phyloP scores from a whole-genome alignment of 495 filamentous ascomycete genomes.

The Penicilliopsis zonata region DNA sequence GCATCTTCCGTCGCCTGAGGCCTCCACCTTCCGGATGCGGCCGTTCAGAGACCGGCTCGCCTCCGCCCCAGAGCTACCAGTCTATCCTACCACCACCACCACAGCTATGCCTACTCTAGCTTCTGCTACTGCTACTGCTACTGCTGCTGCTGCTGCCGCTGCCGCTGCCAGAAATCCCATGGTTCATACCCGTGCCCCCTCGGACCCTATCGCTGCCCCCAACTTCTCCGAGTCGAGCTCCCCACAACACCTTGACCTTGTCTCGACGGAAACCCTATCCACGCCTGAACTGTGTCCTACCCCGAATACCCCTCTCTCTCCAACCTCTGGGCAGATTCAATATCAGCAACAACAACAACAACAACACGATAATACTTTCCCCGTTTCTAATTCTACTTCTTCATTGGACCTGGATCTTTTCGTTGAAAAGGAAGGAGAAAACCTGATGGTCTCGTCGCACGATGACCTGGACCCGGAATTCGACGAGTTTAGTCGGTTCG shows the following conservation, averaged over 20 bases:
- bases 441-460: conserved; percentile 13
- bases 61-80: conserved; percentile 25
- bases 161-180: conserved; percentile 4
- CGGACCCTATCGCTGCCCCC: conserved; percentile 11
- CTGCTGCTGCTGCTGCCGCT: conserved; percentile 1
- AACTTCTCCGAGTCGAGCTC: conserved; percentile 8
- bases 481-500: conserved; percentile 28
- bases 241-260: conserved; percentile 10
- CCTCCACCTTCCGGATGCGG: conserved; percentile 14
- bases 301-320: conserved; percentile 24
- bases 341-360: no score
- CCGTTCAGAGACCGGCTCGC: conserved; percentile 29
- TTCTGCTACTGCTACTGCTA: no score
- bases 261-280: conserved; percentile 19
- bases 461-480: conserved; percentile 19
- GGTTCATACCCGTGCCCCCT: conserved; percentile 11
- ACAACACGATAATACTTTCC: no score
- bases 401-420: not conserved
- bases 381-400: conserved; percentile 1
- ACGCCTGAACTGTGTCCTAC: conserved; percentile 27
- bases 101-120: conserved; percentile 9
- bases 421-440: conserved; percentile 8
- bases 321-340: conserved; percentile 11
- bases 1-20: conserved; percentile 9
- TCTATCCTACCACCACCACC: conserved; percentile 8